Evolutionary conservation across 495 filamentous ascomycete species (phyloP).

Genomic region (Talaromyces ruber): DNA sequence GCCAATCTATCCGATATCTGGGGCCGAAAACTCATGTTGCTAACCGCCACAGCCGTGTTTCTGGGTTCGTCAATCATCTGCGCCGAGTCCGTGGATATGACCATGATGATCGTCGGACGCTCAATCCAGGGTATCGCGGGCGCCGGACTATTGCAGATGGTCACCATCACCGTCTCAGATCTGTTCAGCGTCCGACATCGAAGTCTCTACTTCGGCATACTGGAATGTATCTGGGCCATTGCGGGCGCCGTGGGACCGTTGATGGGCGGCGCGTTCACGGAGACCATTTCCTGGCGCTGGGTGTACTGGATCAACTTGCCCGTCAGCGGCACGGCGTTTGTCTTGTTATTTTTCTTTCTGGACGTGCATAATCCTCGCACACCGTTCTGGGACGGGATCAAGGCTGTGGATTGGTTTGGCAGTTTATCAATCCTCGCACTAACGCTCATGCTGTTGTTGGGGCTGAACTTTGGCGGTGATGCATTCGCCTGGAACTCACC

Average conservation of each 20-base stretch:
- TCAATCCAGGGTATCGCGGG: conserved; percentile 48
- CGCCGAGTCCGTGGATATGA: conserved; percentile 39
- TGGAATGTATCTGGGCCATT: conserved; percentile 49
- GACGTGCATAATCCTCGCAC: conserved; percentile 55
- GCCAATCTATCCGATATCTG: conserved; percentile 52
- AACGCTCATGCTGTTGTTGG: conserved; percentile 69
- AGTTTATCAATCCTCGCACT: conserved; percentile 59
- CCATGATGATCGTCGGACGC: conserved; percentile 45
- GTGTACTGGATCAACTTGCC: conserved; percentile 70
- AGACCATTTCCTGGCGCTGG: conserved; percentile 56
- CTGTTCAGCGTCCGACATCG: conserved; percentile 49
- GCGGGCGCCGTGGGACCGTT: conserved; percentile 56
- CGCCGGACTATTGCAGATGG: conserved; percentile 43
- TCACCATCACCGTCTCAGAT: conserved; percentile 48
- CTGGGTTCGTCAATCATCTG: conserved; percentile 37
- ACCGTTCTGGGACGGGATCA: conserved; percentile 50
- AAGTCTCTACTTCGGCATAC: conserved; percentile 44
- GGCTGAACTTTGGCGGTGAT: conserved; percentile 68
- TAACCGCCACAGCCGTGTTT: conserved; percentile 37
- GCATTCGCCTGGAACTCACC: conserved; percentile 64
- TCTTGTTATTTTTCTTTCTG: conserved; percentile 49
- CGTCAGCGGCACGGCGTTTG: conserved; percentile 43
- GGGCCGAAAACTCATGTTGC: conserved; percentile 47
- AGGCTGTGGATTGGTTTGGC: conserved; percentile 71
- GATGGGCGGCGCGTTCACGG: conserved; percentile 59